Evolutionary conservation across 768 basidiomycete species (phyloP), one percentile per base, ranked within the genome.

Genomic region (Lactifluus volemus): DNA sequence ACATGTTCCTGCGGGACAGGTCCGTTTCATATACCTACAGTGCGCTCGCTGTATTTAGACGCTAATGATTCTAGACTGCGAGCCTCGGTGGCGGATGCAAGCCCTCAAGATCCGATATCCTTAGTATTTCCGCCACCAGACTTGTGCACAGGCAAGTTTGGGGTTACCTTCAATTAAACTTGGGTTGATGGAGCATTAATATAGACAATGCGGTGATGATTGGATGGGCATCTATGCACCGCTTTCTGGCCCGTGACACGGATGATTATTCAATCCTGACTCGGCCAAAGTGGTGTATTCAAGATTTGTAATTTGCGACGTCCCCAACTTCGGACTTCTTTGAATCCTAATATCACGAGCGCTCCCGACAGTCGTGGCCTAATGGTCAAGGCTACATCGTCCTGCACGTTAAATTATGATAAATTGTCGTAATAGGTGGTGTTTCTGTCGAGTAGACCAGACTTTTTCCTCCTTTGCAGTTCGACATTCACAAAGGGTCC

Each of bases 141-240:
- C 11, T 75, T 95, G 2, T 98, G 94, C 69, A 96, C 92, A 69
- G 92, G 92, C 89, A 59, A 56, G 76, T 64, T 17, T n/a, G 7
- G 19, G 2, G 25, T 25, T 25, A 25, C 25, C 25, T 48, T 17
- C 19, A n/a, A 9, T 19, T n/a, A 21, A 30, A 32, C 38, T 5
- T 55, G 41, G 14, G 44, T 30, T 55, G 42, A 54, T 47, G 41
- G 32, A 15, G 39, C 1, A 38, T 38, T 38, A 38, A 38, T 25
- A 30, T 32, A 95, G 96, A 98, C 68, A 98, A 98, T 71, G 96
- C 96, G 0, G 95, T 83, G 9, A 98, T 98, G 96, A 90, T 98
- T 65, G 96, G 82, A 2, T 96, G 88, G 89, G 89, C 94, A 4
- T 86, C 90, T 0, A 87, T 95, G 80, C 75, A 86, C 67, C 83